Evolutionary conservation across 1,284 basidiomycete genomes (phyloP).

Genomic region (Limonomyces culmigenus): DNA sequence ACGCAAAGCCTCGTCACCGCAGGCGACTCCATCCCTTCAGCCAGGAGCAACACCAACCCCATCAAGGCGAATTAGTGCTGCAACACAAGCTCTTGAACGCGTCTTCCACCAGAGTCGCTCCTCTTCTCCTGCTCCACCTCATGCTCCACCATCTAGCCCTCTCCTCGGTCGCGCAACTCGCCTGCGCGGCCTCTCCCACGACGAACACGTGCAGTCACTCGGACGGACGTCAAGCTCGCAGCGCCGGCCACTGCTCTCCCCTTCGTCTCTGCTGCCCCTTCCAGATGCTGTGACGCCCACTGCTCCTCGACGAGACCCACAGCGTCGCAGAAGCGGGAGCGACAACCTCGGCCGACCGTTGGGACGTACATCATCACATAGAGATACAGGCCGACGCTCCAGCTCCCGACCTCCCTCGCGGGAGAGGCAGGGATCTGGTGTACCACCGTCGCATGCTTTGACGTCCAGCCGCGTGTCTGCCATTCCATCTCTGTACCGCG

Average conservation of each 20-base stretch:
- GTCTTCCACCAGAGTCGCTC: too few species aligned
- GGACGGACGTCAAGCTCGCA: background rate
- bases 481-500: background rate
- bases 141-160: background rate
- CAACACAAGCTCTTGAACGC: too few species aligned
- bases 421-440: background rate
- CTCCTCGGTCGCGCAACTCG: background rate
- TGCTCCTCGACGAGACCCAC: too few species aligned
- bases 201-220: background rate
- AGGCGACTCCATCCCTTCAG: background rate
- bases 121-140: background rate
- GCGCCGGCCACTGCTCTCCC: background rate
- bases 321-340: background rate
- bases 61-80: too few species aligned
- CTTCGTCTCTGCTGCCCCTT: background rate
- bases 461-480: background rate
- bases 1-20: background rate
- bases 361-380: background rate
- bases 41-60: too few species aligned
- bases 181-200: background rate
- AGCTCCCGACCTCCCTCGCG: slow-evolving; percentile 2
- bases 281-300: too few species aligned
- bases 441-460: background rate
- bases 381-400: background rate
- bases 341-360: background rate